Percentiles rank a stretch among this genome's conserved stretches.
Conservation (phyloP, 495 filamentous ascomycete species). For the Aspergillus steynii region DNA sequence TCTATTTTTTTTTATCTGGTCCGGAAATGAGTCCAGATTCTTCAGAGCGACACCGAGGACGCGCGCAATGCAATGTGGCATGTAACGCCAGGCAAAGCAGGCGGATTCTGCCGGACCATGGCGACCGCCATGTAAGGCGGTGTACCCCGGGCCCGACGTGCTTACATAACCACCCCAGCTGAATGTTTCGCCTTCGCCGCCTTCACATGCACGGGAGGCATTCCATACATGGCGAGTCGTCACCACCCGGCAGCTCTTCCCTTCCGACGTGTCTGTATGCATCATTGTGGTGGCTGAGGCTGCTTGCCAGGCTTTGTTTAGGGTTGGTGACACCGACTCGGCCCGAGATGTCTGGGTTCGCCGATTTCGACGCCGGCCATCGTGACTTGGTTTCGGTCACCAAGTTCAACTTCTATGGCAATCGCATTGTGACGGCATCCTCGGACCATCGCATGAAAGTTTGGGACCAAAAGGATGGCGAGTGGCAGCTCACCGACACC, state of each 20-base stretch:
- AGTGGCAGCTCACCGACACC: conserved; percentile 79
- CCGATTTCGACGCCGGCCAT: conserved; percentile 68
- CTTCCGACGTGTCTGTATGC: conserved; percentile 10
- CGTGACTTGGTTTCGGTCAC: conserved; percentile 53
- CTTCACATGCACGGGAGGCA: conserved; percentile 14
- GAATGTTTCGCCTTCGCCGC: neutral
- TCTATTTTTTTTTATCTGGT: too few species aligned
- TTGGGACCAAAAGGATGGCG: conserved; percentile 77
- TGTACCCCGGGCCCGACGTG: conserved; percentile 24
- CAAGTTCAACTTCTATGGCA: conserved; percentile 76
- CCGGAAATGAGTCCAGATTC: too few species aligned
- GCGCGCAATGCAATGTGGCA: conserved; percentile 36
- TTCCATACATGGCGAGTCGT: conserved; percentile 9
- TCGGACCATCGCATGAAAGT: conserved; percentile 93
- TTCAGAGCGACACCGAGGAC: conserved; percentile 13
- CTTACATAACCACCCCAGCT: conserved; percentile 12
- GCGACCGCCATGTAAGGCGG: conserved; percentile 29
- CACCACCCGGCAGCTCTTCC: neutral
- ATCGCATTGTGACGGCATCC: conserved; percentile 84
- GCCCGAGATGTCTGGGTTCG: conserved; percentile 50
- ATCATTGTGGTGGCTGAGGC: conserved; percentile 5
- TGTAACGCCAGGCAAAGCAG: conserved; percentile 18
- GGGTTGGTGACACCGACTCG: conserved; percentile 29
- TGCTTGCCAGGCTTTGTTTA: conserved; percentile 9
- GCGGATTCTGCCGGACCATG: conserved; percentile 29